These are phyloP conservation scores for Botrytis medusae DNA, from an alignment of 2,329 filamentous ascomycete species.

Conservation along the genomic window DNA sequence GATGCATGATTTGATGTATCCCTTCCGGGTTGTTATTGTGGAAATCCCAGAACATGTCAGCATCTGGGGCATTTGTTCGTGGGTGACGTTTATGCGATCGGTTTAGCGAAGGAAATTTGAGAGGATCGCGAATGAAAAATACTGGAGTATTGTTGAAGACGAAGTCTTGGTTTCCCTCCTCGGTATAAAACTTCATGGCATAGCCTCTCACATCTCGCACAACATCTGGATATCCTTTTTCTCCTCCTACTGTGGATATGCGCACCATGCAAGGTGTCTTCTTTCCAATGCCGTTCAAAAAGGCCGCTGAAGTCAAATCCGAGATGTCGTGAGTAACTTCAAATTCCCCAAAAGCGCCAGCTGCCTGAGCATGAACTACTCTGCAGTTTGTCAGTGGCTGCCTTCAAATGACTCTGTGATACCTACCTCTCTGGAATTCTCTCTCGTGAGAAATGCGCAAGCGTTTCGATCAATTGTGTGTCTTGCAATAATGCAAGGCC, in stretches of 20 bases:
- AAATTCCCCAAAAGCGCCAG: conserved; percentile 47
- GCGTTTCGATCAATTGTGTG: conserved; percentile 62
- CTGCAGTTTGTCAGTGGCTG: not conserved
- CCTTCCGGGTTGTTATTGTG: conserved; percentile 45
- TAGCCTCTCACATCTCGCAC: conserved; percentile 49
- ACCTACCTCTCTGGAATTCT: conserved; percentile 47
- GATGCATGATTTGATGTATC: conserved; percentile 62
- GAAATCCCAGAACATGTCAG: conserved; percentile 24
- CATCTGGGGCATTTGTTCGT: conserved; percentile 42
- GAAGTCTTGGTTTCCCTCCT: conserved; percentile 49
- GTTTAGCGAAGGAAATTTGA: conserved; percentile 62
- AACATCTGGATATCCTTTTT: conserved; percentile 47
- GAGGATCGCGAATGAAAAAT: conserved; percentile 69
- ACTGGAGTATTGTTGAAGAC: conserved; percentile 47
- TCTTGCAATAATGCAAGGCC: conserved; percentile 62
- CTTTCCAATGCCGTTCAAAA: conserved; percentile 57
- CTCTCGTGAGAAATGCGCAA: conserved; percentile 54
- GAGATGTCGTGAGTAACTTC: conserved; percentile 60
- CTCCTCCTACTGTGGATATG: conserved; percentile 51
- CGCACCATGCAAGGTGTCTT: conserved; percentile 60
- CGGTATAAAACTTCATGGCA: conserved; percentile 51
- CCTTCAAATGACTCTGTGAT: fast-evolving
- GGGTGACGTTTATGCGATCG: conserved; percentile 47
- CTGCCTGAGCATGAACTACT: conserved; percentile 60
- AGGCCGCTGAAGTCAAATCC: conserved; percentile 54